Base-by-base conservation (phyloP, 192 early-diverging fungal genomes). In the Diversispora eburnea region DNA sequence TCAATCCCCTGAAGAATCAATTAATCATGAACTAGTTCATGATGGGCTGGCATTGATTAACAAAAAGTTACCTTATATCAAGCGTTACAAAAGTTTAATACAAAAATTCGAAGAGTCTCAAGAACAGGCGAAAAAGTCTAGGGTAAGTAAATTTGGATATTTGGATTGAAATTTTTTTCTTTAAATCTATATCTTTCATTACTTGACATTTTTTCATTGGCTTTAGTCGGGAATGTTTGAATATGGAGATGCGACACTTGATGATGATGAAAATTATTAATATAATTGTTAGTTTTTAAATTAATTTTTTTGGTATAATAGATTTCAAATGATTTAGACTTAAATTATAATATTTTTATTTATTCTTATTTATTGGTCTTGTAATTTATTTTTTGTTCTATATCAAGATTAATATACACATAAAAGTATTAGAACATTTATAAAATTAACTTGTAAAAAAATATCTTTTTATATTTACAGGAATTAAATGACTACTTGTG, bases 11-110 rank as follows among this genome's bases (percentile, higher is more conserved):
- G 91, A 91, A 41, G 83, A 84, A 66, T 90, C 88, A 72, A 83
- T 91, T 77, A 92, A 92, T 65, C 81, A 80, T 4, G 86, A 89
- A 74, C 58, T 92, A 76, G 86, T 89, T 8, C 76, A 81, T 49
- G 88, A 88, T 64, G 91, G 91, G 5, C 83, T 79, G 47, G 91
- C 88, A 2, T 67, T 84, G 6, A 83, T 87, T 19, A 83, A 81
- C 45, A 72, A 78, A 46, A 85, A 87, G 70, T 75, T 81, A 7
- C 73, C 78, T 8, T 84, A 86, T 76, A 76, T 77, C 69, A 81
- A 77, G n/a, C 83, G 81, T 43, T 88, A 88, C 71, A 83, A 84
- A 73, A 76, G 67, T 43, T 80, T 88, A 45, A 47, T 93, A 43
- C 81, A 85, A 41, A 81, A 82, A n/a, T 78, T 94, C 46, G 77